These are phyloP conservation scores for Macadamia tetraphylla DNA, from an alignment of 164 flowering plant genomes.

Conservation along the genomic window DNA sequence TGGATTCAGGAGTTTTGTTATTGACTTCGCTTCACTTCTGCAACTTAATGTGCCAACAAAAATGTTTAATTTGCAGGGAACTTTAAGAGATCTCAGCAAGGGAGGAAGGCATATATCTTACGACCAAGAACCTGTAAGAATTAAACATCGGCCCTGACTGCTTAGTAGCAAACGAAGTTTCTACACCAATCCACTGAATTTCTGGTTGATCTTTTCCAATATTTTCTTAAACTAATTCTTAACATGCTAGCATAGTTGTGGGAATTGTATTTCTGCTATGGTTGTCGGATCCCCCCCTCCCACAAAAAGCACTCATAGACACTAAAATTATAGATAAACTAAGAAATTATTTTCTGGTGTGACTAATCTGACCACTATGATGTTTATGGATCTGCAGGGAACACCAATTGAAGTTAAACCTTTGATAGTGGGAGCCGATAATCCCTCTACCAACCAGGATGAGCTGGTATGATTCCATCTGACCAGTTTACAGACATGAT, in stretches of 20 bases:
- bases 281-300: not conserved
- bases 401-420: slow-evolving; percentile 39
- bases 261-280: not conserved
- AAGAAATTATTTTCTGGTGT: not conserved
- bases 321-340: too few species aligned
- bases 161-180: not conserved
- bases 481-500: not conserved
- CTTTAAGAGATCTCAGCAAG: slow-evolving; percentile 50
- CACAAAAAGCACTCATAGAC: too few species aligned
- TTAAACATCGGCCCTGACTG: not conserved
- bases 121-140: slow-evolving; percentile 42
- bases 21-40: not conserved
- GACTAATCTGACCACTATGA: not conserved
- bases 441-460: slow-evolving; percentile 33
- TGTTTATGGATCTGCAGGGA: slow-evolving; percentile 29
- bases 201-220: too few species aligned
- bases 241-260: not conserved
- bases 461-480: slow-evolving; percentile 28
- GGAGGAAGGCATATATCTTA: slow-evolving; percentile 35
- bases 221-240: not conserved
- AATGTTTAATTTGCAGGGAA: slow-evolving; percentile 37
- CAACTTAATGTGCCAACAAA: not conserved
- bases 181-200: too few species aligned
- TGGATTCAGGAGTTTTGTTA: not conserved
- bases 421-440: slow-evolving; percentile 25